Conservation (phyloP, 1,139 yeast species). For the Candida mesenterica region DNA sequence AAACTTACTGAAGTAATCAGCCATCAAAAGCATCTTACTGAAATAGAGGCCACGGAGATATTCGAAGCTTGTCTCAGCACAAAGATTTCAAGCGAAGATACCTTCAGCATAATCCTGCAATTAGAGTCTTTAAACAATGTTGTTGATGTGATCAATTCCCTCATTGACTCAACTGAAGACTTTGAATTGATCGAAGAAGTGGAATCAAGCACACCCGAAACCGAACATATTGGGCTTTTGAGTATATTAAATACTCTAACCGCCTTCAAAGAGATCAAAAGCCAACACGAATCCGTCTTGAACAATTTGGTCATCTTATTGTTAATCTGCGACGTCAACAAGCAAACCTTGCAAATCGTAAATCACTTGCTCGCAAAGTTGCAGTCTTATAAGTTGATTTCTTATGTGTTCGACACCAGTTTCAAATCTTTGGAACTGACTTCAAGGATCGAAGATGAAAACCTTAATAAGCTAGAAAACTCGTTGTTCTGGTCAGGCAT, state of each 20-base stretch:
- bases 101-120: constrained; percentile 19
- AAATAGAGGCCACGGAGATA: constrained; percentile 19
- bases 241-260: constrained; percentile 23
- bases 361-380: constrained; percentile 27
- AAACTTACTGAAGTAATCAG: constrained; percentile 19
- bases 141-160: constrained; percentile 23
- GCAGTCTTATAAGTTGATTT: constrained; percentile 22
- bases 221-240: constrained; percentile 16
- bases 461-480: constrained; percentile 19
- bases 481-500: constrained; percentile 31
- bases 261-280: constrained; percentile 27
- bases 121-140: constrained; percentile 26
- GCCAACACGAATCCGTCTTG: constrained; percentile 26
- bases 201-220: constrained; percentile 3
- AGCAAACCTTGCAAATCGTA: constrained; percentile 25
- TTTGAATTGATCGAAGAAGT: constrained; percentile 8
- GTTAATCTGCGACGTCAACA: constrained; percentile 34
- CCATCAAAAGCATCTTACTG: constrained; percentile 13
- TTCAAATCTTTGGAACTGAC: constrained; percentile 13
- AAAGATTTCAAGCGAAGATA: constrained; percentile 26
- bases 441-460: constrained; percentile 10
- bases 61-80: constrained; percentile 23
- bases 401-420: constrained; percentile 29
- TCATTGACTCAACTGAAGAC: constrained; percentile 20
- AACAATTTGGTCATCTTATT: constrained; percentile 31